phyloP scores from a whole-genome alignment of 2,329 filamentous ascomycete genomes.

The Fusarium duplospermum region DNA sequence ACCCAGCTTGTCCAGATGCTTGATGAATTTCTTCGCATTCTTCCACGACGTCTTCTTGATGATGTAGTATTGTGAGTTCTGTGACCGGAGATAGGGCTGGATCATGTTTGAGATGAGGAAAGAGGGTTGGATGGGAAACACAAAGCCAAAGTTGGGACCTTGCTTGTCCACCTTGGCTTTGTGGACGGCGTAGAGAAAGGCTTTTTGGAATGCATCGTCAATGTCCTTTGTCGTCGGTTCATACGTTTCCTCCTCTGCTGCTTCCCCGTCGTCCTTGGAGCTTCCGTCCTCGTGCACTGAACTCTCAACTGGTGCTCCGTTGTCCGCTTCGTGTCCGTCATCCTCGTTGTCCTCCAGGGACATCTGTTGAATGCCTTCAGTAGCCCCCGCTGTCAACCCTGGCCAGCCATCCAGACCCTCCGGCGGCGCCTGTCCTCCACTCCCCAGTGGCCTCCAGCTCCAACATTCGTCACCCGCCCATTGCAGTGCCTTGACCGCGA shows the following conservation, averaged over 20 bases:
- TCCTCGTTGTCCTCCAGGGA: background rate
- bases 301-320: background rate
- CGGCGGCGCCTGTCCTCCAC: conserved; percentile 34
- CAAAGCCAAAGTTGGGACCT: conserved; percentile 28
- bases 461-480: conserved; percentile 40
- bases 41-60: conserved; percentile 43
- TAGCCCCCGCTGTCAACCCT: conserved; percentile 10
- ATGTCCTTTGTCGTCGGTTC: conserved; percentile 38
- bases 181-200: conserved; percentile 36
- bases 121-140: conserved; percentile 38
- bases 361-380: background rate
- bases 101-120: conserved; percentile 41
- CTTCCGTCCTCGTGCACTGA: background rate
- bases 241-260: conserved; percentile 15
- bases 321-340: background rate
- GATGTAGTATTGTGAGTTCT: conserved; percentile 29
- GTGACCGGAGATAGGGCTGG: conserved; percentile 36
- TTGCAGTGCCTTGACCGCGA: conserved; percentile 34
- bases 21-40: conserved; percentile 40
- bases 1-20: conserved; percentile 28
- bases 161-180: conserved; percentile 28
- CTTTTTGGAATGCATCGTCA: conserved; percentile 32
- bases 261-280: background rate
- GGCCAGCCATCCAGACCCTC: conserved; percentile 27
- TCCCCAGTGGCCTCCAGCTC: conserved; percentile 37